Base-by-base conservation (phyloP, 768 basidiomycete species). In the Jaapia argillacea region DNA sequence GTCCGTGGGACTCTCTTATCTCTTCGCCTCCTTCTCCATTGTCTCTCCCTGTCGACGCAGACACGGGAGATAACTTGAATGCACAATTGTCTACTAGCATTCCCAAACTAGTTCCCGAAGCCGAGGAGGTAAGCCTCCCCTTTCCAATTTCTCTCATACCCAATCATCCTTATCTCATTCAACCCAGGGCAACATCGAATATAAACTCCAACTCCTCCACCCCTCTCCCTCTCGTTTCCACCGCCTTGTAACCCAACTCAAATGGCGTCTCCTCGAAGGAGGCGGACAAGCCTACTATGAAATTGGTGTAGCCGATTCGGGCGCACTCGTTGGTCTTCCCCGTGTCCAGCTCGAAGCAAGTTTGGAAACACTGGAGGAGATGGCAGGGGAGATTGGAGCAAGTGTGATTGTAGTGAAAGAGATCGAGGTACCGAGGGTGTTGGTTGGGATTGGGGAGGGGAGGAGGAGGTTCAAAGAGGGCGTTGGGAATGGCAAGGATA, bases 321-420 rank as follows among this genome's bases (percentile, higher is more conserved):
- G 93, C 1, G 75, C 79, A 3, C 78, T 96, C 23, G 73, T 96
- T 41, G 93, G 93, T 1, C 73, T 97, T 4, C 68, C 74, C 3
- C 67, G 75, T 48, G 60, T 62, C 2, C 84, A 93, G 58, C 76
- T 98, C 50, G 84, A 86, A 45, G 73, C 74, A 51, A 89, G 85
- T 2, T 64, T 98, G 28, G 79, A 81, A 53, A 94, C 92, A 0
- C 75, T 98, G 12, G 87, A 87, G 58, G 79, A 78, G 68, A 98
- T 98, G 93, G 91, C 92, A 0, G 79, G 82, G 21, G 91, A 94
- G 56, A 84, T 97, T 31, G 91, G 90, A 1, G 93, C 89, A 0
- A 87, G 86, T 21, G 89, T 96, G 44, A 79, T 92, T 39, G 78
- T 96, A 23, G 83, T 92, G 13, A 89, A 88, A 63, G 88, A 92